Conservation (phyloP, 176 grass and related monocot genomes). For the Oryza brachyantha region DNA sequence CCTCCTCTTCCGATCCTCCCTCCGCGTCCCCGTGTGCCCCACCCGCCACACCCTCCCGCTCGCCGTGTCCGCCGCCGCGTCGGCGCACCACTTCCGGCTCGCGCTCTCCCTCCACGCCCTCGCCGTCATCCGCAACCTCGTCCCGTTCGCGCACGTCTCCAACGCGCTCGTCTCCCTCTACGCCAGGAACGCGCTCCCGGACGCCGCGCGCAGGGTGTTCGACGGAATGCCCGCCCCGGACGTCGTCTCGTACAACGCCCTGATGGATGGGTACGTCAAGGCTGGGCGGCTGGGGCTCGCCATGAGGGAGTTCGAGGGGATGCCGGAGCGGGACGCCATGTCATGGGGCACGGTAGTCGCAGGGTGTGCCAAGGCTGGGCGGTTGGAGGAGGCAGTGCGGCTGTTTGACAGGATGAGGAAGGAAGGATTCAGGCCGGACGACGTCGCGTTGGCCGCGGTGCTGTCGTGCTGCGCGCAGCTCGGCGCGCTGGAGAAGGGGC, state of each 20-base stretch:
- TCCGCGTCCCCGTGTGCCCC: conserved; percentile 29
- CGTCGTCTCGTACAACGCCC: conserved; percentile 46
- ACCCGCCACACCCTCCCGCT: conserved; percentile 40
- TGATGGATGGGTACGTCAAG: conserved; percentile 42
- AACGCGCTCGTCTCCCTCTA: conserved; percentile 58
- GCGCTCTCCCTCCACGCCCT: conserved; percentile 43
- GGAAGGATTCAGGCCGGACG: conserved; percentile 35
- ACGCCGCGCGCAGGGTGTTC: conserved; percentile 40
- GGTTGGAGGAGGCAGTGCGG: conserved; percentile 22
- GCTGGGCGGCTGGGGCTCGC: conserved; percentile 14
- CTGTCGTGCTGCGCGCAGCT: conserved; percentile 64
- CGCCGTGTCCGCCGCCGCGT: conserved; percentile 26
- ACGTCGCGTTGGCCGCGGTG: conserved; percentile 39
- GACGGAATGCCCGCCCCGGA: conserved; percentile 29
- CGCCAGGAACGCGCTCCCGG: conserved; percentile 25
- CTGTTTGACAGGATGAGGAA: conserved; percentile 52
- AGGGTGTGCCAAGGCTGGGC: conserved; percentile 14
- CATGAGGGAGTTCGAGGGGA: conserved; percentile 36
- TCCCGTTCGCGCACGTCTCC: conserved; percentile 36
- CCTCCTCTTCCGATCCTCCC: conserved; percentile 54
- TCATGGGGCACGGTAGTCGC: conserved; percentile 59
- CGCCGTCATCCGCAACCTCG: conserved; percentile 29
- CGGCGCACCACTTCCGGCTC: conserved; percentile 23
- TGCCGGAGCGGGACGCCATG: conserved; percentile 42
- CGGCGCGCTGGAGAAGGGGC: conserved; percentile 47